Evolutionary conservation across 257 asterid species (phyloP).

Genomic region (Ehretia macrophylla): DNA sequence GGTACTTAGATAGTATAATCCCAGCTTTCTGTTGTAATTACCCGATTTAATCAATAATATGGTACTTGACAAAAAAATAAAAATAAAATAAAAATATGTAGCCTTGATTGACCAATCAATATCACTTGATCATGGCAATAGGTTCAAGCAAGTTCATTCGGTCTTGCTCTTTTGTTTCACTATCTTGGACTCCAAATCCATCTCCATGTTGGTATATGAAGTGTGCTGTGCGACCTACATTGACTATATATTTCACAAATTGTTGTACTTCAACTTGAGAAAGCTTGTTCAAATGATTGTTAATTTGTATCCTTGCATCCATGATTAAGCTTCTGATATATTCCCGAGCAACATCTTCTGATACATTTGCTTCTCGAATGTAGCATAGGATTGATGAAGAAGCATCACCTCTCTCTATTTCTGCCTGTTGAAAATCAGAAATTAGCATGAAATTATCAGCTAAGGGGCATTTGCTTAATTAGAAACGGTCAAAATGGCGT

Average conservation of each 20-base stretch:
- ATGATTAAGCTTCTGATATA: constrained; percentile 25
- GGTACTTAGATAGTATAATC: too few relatives aligned
- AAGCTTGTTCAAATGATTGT: constrained; percentile 13
- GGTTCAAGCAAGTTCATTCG: too few relatives aligned
- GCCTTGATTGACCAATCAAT: too few relatives aligned
- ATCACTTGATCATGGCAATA: too few relatives aligned
- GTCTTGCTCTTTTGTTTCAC: too few relatives aligned
- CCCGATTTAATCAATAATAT: too few relatives aligned
- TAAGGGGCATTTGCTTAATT: too few relatives aligned
- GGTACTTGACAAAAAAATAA: too few relatives aligned
- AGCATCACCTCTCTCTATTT: constrained; percentile 57
- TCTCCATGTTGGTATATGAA: constrained; percentile 58
- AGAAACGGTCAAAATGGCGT: too few relatives aligned
- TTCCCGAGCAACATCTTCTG: constrained; percentile 38
- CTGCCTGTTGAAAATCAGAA: constrained; percentile 29
- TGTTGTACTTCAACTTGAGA: constrained; percentile 1
- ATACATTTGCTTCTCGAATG: constrained; percentile 48
- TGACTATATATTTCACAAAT: constrained; percentile 26
- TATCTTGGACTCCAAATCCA: constrained; percentile 22
- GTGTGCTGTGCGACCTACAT: constrained; percentile 40
- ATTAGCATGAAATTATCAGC: too few relatives aligned
- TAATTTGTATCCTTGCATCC: constrained; percentile 44
- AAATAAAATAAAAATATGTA: too few relatives aligned
- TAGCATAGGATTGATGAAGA: constrained; percentile 53
- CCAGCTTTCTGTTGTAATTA: too few relatives aligned